Conservation (phyloP, 345 rosid genomes). For the Bruguiera parviflora region DNA sequence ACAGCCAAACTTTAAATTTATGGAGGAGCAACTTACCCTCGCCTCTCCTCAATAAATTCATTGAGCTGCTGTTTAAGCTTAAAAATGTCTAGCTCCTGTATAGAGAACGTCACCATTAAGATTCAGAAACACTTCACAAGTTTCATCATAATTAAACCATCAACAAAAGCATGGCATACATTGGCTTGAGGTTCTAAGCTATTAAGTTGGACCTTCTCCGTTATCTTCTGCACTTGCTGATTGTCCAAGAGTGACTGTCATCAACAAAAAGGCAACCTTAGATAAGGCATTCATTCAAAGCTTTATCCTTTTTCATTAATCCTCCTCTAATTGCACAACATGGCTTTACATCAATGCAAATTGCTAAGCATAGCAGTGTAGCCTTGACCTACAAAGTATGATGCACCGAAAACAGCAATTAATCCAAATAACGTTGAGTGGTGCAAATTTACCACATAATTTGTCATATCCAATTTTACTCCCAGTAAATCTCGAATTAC, state of each 20-base stretch:
- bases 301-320: too few relatives aligned
- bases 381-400: too few relatives aligned
- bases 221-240: conserved; percentile 63
- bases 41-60: conserved; percentile 73
- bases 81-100: conserved; percentile 53
- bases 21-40: conserved; percentile 39
- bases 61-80: conserved; percentile 70
- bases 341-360: too few relatives aligned
- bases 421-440: not conserved
- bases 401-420: not conserved
- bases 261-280: conserved; percentile 14
- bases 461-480: conserved; percentile 89
- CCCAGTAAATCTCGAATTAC: conserved; percentile 88
- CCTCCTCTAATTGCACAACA: too few relatives aligned
- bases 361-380: too few relatives aligned
- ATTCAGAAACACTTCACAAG: not conserved
- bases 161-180: conserved; percentile 39
- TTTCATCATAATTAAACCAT: not conserved
- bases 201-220: conserved; percentile 55
- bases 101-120: not conserved
- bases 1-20: conserved; percentile 19
- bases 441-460: conserved; percentile 52
- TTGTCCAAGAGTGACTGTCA: conserved; percentile 71
- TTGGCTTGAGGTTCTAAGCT: conserved; percentile 47
- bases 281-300: too few relatives aligned